These are phyloP conservation scores for Hortaea werneckii DNA, from an alignment of 2,329 filamentous ascomycete species.

Conservation along the genomic window DNA sequence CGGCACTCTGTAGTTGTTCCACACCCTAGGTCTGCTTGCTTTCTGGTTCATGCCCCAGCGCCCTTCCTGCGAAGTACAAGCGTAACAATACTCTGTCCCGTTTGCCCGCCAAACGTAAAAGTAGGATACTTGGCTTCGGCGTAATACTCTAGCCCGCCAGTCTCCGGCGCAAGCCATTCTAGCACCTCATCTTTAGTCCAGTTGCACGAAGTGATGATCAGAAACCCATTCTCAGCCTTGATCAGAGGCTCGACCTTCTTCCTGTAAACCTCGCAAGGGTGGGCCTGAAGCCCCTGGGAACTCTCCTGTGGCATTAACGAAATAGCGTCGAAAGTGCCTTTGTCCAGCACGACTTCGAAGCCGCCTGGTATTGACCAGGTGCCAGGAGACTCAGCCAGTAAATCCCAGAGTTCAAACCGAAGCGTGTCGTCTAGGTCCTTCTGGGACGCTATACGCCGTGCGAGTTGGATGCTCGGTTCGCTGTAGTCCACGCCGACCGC, in stretches of 20 bases:
- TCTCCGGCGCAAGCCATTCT: slow-evolving; percentile 58
- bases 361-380: slow-evolving; percentile 50
- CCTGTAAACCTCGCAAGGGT: slow-evolving; percentile 60
- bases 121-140: slow-evolving; percentile 69
- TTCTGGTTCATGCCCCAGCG: too few species aligned
- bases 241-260: slow-evolving; percentile 59
- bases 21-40: too few species aligned
- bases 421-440: slow-evolving; percentile 23
- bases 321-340: slow-evolving; percentile 95
- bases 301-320: slow-evolving; percentile 43
- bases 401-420: slow-evolving; percentile 44
- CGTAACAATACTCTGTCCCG: slow-evolving; percentile 81
- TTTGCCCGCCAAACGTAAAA: slow-evolving; percentile 81
- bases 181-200: slow-evolving; percentile 87
- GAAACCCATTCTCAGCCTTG: slow-evolving; percentile 53
- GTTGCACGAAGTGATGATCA: slow-evolving; percentile 92
- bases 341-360: slow-evolving; percentile 92
- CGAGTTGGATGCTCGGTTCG: slow-evolving; percentile 61
- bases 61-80: slow-evolving; percentile 41
- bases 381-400: slow-evolving; percentile 33
- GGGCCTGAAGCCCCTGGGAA: slow-evolving; percentile 1
- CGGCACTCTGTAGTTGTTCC: too few species aligned
- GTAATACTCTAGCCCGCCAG: slow-evolving; percentile 47
- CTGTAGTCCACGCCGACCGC: slow-evolving; percentile 90
- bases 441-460: slow-evolving; percentile 45